Base-by-base conservation (phyloP, 2,329 filamentous ascomycete genomes). In the Aspergillus transmontanensis region DNA sequence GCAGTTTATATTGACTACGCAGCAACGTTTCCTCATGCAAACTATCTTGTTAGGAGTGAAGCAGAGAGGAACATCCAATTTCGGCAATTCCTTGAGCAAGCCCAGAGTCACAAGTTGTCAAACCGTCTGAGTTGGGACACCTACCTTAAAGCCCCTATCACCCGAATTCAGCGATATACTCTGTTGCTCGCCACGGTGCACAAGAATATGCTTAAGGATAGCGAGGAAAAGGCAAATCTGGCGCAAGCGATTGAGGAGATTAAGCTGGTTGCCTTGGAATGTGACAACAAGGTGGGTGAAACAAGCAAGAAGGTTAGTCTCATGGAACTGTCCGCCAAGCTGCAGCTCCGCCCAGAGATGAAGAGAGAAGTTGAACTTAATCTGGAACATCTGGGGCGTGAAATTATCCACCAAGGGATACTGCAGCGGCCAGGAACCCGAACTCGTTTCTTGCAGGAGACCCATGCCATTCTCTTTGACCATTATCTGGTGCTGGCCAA, bases 401-500 rank as follows among this genome's bases (percentile, higher is more conserved):
- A 97, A 73, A 85, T 99, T 61, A 90, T 99, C 65, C 90, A 90
- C 77, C 88, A 94, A 71, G 95, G 95, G 62, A 94, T 98, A 70
- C 81, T 99, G 62, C 93, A 96, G 75, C 86, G 95, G 66, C 90
- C 93, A 82, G 93, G 94, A 60, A 90, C 89, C 51, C 96, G 92
- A 75, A 92, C 90, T 50, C 89, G 93, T 61, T 95, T 98, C 74
- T 97, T 94, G 90, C 89, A 98, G 9, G 95, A 99, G 72, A 96
- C 92, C 0, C 93, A 97, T 75, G 93, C 92, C 2, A 86, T 99
- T 53, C 85, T 99, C 0, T 98, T 99, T 73, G 96, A 99, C 72
- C 94, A 99, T 78, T 99, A 97, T 76, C 85, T 99, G 43, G 94
- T 99, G 39, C 81, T 99, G 51, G 91, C 95, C 45, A 99, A 99